Evolutionary conservation across 768 basidiomycete species (phyloP), one percentile per base, ranked within the genome.

Genomic region (Thelephora aurantiotincta): DNA sequence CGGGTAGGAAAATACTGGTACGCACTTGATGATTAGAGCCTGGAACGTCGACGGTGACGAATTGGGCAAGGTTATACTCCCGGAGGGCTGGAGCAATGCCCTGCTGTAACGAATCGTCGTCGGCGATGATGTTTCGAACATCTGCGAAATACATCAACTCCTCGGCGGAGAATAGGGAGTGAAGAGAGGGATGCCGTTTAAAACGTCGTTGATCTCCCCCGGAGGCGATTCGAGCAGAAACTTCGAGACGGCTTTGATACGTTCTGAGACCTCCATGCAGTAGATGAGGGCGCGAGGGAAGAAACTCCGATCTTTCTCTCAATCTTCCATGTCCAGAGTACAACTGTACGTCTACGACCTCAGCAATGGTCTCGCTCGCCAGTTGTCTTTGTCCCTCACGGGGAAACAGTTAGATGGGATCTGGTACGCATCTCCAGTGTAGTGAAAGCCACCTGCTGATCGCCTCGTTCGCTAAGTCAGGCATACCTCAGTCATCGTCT

Each of bases 171-270:
- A 30, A 26, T 9, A 18, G 44, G 16, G 19, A 38, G 35, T 42
- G 53, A 48, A 44, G 48, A 23, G 35, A 20, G 35, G 38, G 38
- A 51, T 43, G n/a, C 90, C 91, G 57, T 88, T 88, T 47, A 97
- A 70, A 14, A 96, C 92, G 66, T 97, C 93, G 63, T 94, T 96
- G 54, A 97, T 91, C 68, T 98, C 87, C 41, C 93, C 93, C 0
- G 93, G 93, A 20, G 93, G 93, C 1, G 89, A 80, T 60, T 96
- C 93, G 0, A 88, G 71, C 26, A 98, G 68, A 57, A 96, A 87
- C 30, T 70, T 71, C 20, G 85, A 80, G 19, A 84, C 92, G 6
- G 74, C 73, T 57, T 77, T 68, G 42, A 88, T 77, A 23, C 81
- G 77, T 57, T 82, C 78, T 46, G 68, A 64, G 45, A 69, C 60